Conservation (phyloP, 2,329 filamentous ascomycete genomes). For the Gaeumannomyces sp. region DNA sequence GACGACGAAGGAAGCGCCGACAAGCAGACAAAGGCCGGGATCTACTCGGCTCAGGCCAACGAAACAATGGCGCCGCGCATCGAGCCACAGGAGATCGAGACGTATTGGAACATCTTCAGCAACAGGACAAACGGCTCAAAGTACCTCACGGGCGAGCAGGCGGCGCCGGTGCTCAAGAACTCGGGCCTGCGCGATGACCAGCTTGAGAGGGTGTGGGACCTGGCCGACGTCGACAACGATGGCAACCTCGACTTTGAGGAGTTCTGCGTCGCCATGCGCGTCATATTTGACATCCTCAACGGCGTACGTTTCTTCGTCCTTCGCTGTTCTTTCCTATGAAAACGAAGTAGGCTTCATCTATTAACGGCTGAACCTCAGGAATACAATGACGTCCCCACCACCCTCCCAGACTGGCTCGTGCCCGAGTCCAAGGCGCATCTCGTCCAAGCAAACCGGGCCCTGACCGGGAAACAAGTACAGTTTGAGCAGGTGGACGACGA, state of each 20-base stretch:
- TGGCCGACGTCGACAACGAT: slow-evolving; percentile 95
- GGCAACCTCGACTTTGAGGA: slow-evolving; percentile 98
- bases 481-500: slow-evolving; percentile 85
- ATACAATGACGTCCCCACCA: slow-evolving; percentile 78
- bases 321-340: neutral
- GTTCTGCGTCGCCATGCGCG: slow-evolving; percentile 97
- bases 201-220: slow-evolving; percentile 95
- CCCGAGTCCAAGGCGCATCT: slow-evolving; percentile 92
- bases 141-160: slow-evolving; percentile 55
- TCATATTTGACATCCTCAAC: slow-evolving; percentile 96
- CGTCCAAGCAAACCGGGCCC: slow-evolving; percentile 73
- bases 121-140: slow-evolving; percentile 53
- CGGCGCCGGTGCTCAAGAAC: slow-evolving; percentile 57
- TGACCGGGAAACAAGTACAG: slow-evolving; percentile 71
- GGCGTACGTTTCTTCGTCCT: slow-evolving; percentile 51
- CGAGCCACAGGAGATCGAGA: slow-evolving; percentile 56
- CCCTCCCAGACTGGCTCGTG: slow-evolving; percentile 91
- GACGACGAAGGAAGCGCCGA: too few species aligned
- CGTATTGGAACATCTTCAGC: slow-evolving; percentile 61
- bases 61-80: slow-evolving; percentile 51
- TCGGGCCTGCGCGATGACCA: slow-evolving; percentile 62
- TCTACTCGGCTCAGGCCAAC: too few species aligned
- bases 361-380: slow-evolving; percentile 50
- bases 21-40: too few species aligned
- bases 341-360: neutral